Evolutionary conservation across 805 yeast species (phyloP).

Genomic region (Ogataea corticis): DNA sequence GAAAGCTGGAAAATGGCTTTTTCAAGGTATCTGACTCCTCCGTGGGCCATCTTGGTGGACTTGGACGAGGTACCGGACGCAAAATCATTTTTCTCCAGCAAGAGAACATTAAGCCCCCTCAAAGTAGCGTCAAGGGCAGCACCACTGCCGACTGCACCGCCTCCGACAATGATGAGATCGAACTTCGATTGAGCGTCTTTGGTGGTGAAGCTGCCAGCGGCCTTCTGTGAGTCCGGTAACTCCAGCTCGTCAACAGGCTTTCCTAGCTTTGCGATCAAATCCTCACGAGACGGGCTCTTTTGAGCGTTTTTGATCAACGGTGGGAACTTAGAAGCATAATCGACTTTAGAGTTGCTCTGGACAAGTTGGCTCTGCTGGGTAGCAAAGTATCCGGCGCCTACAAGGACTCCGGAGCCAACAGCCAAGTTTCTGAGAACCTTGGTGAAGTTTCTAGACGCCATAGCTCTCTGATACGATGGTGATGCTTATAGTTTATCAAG

Average conservation of each 20-base stretch:
- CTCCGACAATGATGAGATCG: slow-evolving; percentile 89
- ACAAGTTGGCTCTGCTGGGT: slow-evolving; percentile 10
- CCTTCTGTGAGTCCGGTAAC: slow-evolving; percentile 5
- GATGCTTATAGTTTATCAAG: not conserved
- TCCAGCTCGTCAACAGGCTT: slow-evolving; percentile 16
- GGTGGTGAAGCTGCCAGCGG: slow-evolving; percentile 12
- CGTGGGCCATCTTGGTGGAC: slow-evolving; percentile 95
- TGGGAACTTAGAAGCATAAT: slow-evolving; percentile 23
- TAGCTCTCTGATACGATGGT: not conserved
- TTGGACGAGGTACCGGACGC: slow-evolving; percentile 93
- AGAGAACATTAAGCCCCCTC: slow-evolving; percentile 85
- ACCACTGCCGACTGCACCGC: slow-evolving; percentile 96
- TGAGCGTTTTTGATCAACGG: slow-evolving; percentile 48
- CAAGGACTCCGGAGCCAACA: slow-evolving; percentile 13
- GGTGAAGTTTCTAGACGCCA: slow-evolving; percentile 3
- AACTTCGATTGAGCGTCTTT: slow-evolving; percentile 49
- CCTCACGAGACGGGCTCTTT: slow-evolving; percentile 57
- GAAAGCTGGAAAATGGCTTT: slow-evolving; percentile 92
- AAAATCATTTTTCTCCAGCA: slow-evolving; percentile 85
- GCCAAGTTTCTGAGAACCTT: slow-evolving; percentile 6
- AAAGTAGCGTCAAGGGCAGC: slow-evolving; percentile 89
- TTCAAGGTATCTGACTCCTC: slow-evolving; percentile 94
- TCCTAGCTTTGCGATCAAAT: slow-evolving; percentile 49
- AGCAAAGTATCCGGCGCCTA: slow-evolving; percentile 11
- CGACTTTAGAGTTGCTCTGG: slow-evolving; percentile 13